Conservation (phyloP, 495 filamentous ascomycete genomes). For the Daldinia vernicosa region DNA sequence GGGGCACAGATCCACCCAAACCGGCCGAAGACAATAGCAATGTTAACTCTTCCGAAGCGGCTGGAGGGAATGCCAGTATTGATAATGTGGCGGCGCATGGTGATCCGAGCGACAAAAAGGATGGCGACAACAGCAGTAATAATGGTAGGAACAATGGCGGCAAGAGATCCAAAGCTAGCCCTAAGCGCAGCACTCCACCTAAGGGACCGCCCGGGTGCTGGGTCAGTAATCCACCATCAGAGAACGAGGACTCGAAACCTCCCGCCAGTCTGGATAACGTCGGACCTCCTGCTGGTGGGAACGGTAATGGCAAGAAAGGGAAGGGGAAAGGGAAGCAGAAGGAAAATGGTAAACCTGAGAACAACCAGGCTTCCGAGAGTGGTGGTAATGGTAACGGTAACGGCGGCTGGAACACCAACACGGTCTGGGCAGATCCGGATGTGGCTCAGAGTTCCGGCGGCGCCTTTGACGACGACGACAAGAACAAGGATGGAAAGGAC, state of each 20-base stretch:
- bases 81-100: slow-evolving; percentile 21
- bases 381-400: slow-evolving; percentile 7
- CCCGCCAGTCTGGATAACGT: neutral
- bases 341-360: neutral
- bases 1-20: neutral
- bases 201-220: neutral
- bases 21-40: slow-evolving; percentile 2
- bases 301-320: neutral
- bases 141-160: slow-evolving; percentile 2
- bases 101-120: slow-evolving; percentile 1
- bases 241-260: neutral
- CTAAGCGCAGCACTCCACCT: neutral
- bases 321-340: neutral
- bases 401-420: neutral
- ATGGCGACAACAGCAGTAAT: slow-evolving; percentile 1
- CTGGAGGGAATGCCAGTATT: slow-evolving; percentile 1
- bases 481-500: slow-evolving; percentile 13
- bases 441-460: slow-evolving; percentile 33
- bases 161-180: neutral
- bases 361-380: neutral
- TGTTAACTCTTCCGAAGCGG: slow-evolving; percentile 12
- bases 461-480: slow-evolving; percentile 28
- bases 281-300: neutral
- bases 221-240: slow-evolving; percentile 1
- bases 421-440: slow-evolving; percentile 15